Conservation (phyloP, 768 basidiomycete species). For the Boletus barrowsii region DNA sequence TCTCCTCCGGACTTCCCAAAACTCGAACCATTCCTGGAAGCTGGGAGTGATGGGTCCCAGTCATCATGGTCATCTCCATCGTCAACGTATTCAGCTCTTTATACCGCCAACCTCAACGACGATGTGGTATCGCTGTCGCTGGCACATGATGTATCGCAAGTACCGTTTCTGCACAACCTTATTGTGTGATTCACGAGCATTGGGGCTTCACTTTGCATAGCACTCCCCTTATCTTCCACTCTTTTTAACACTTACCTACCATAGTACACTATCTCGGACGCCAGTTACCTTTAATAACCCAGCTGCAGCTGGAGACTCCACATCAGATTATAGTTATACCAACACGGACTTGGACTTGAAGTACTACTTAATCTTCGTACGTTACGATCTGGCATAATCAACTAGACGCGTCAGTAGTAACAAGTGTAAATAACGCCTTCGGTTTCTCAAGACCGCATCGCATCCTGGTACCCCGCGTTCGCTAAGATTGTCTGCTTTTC, state of each 20-base stretch:
- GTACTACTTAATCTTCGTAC: too few relatives aligned
- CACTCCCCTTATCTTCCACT: background rate
- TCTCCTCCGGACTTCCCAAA: constrained; percentile 10
- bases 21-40: constrained; percentile 16
- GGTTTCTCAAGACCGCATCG: constrained; percentile 9
- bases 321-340: background rate
- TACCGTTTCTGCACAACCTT: constrained; percentile 11
- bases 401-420: constrained; percentile 18
- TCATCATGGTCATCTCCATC: constrained; percentile 24
- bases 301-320: background rate
- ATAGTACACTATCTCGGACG: background rate
- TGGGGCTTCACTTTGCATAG: background rate
- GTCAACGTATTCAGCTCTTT: constrained; percentile 22
- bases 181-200: constrained; percentile 14
- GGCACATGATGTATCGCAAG: constrained; percentile 8
- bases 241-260: constrained; percentile 8
- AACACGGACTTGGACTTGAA: too few relatives aligned
- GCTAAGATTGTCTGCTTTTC: constrained; percentile 17
- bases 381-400: background rate
- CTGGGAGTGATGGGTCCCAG: constrained; percentile 11
- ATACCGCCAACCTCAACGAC: constrained; percentile 7
- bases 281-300: constrained; percentile 5
- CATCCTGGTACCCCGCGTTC: constrained; percentile 3
- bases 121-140: constrained; percentile 7
- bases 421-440: constrained; percentile 25